A percentile compares a stretch with the other conserved stretches of the same genome.
These are phyloP conservation scores for Staphylotrichum tortipilum DNA, from an alignment of 495 filamentous ascomycete species.

Conservation along the genomic window DNA sequence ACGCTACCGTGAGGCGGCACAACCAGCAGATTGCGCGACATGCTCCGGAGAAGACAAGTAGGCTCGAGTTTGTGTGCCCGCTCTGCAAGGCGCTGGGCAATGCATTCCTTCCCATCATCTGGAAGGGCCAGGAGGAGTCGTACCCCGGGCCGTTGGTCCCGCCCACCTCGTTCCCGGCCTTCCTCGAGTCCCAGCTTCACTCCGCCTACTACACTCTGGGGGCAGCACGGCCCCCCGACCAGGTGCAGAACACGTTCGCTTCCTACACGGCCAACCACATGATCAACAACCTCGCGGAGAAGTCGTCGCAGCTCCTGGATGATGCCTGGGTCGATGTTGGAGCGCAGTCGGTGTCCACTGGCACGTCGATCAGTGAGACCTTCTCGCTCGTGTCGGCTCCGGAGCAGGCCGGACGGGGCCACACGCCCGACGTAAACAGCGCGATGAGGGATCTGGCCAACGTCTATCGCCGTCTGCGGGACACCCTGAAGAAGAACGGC, in stretches of 20 bases:
- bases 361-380: conserved; percentile 26
- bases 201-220: conserved; percentile 29
- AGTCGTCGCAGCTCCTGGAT: conserved; percentile 23
- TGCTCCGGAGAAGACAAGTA: conserved; percentile 68
- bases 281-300: conserved; percentile 44
- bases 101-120: conserved; percentile 88
- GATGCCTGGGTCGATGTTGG: conserved; percentile 29
- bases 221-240: conserved; percentile 31
- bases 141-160: conserved; percentile 60
- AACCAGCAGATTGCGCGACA: conserved; percentile 84
- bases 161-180: conserved; percentile 53
- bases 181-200: conserved; percentile 41
- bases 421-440: conserved; percentile 25
- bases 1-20: conserved; percentile 73
- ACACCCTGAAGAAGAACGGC: conserved; percentile 65
- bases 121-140: conserved; percentile 81
- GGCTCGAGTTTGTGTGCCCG: conserved; percentile 92
- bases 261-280: conserved; percentile 60
- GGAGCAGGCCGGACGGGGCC: conserved; percentile 10
- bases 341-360: conserved; percentile 17
- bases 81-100: conserved; percentile 97
- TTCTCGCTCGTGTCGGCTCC: conserved; percentile 20
- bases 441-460: conserved; percentile 64
- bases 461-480: conserved; percentile 70
- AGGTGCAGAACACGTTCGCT: conserved; percentile 51